Percentiles rank a stretch among this genome's conserved stretches.
These are phyloP conservation scores for Artemisia annua DNA, from an alignment of 129 eudicot genomes.

Conservation along the genomic window DNA sequence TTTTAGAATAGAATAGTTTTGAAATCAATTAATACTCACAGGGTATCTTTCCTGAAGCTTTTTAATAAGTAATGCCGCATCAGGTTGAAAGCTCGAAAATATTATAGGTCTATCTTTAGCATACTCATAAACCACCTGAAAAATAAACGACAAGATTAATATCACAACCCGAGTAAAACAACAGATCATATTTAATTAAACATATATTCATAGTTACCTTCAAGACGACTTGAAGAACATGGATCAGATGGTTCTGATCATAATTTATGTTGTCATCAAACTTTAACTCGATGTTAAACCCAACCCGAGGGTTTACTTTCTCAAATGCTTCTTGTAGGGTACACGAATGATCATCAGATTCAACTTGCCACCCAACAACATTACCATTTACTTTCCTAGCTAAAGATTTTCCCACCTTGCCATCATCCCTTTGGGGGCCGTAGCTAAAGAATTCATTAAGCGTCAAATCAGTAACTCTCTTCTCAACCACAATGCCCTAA, in stretches of 20 bases:
- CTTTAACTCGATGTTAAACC: slow-evolving; percentile 85
- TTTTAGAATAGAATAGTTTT: neutral
- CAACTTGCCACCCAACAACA: slow-evolving; percentile 64
- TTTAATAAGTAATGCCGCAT: slow-evolving; percentile 67
- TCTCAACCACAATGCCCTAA: slow-evolving; percentile 66
- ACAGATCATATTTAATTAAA: neutral
- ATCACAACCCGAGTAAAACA: neutral
- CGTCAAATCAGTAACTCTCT: slow-evolving; percentile 72
- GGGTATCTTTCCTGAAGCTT: slow-evolving; percentile 73
- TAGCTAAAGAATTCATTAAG: slow-evolving; percentile 62
- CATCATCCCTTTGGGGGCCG: slow-evolving; percentile 66
- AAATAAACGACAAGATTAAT: neutral
- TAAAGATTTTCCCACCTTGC: slow-evolving; percentile 52
- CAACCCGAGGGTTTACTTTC: slow-evolving; percentile 59
- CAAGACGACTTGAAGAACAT: slow-evolving; percentile 56
- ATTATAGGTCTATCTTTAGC: slow-evolving; percentile 71
- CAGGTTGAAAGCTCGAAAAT: slow-evolving; percentile 88
- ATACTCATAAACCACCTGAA: slow-evolving; percentile 57
- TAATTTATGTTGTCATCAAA: slow-evolving; percentile 72
- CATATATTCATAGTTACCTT: slow-evolving; percentile 33
- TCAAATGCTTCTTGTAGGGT: slow-evolving; percentile 86
- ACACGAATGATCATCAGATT: slow-evolving; percentile 64
- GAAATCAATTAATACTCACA: slow-evolving; percentile 31
- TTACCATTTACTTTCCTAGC: slow-evolving; percentile 73
- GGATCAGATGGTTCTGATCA: slow-evolving; percentile 47